Percentiles rank a stretch among this genome's conserved stretches.
These are phyloP conservation scores for Backusella westeae DNA, from an alignment of 192 early-diverging fungal species.

Conservation along the genomic window DNA sequence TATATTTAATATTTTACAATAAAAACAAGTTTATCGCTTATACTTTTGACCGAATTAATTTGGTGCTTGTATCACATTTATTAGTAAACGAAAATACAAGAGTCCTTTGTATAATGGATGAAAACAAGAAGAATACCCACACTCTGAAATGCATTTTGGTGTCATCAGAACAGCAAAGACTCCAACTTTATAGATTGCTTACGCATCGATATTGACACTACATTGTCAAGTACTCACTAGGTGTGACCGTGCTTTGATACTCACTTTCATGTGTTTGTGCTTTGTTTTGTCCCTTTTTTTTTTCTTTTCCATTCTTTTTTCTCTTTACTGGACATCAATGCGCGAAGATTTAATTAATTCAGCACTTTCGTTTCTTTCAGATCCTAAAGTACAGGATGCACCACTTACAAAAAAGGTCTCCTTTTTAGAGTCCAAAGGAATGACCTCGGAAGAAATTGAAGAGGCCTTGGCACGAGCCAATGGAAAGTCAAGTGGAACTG, in stretches of 20 bases:
- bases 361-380: constrained; percentile 89
- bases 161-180: not conserved
- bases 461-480: constrained; percentile 72
- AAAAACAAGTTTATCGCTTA: not conserved
- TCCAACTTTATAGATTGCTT: not conserved
- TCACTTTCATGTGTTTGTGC: not conserved
- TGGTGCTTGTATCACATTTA: not conserved
- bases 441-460: constrained; percentile 90
- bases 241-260: not conserved
- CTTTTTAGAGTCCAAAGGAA: constrained; percentile 95
- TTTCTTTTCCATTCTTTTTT: not conserved
- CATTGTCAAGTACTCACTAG: not conserved
- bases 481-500: constrained; percentile 35
- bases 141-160: not conserved
- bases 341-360: constrained; percentile 76
- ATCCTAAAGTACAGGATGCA: constrained; percentile 88
- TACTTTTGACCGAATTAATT: not conserved
- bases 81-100: not conserved
- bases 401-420: constrained; percentile 89
- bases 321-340: constrained; percentile 13
- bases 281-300: not conserved
- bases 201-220: not conserved
- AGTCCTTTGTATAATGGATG: not conserved
- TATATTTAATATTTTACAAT: not conserved
- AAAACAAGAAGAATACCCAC: not conserved